phyloP scores from a whole-genome alignment of 1,284 basidiomycete species.

The Singerocomus rubriflavus region DNA sequence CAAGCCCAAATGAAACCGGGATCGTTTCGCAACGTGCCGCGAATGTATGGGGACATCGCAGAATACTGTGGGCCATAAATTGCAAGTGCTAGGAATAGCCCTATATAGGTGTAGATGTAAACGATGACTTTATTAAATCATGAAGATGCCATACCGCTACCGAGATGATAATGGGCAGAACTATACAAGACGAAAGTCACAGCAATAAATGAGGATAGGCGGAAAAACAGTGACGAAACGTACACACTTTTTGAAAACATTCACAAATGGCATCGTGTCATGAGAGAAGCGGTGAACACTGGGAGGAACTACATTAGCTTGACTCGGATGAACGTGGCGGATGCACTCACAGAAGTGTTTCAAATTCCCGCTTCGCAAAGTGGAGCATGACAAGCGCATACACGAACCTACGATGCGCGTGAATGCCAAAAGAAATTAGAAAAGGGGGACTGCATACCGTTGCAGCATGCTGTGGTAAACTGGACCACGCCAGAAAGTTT shows the following conservation, averaged over 20 bases:
- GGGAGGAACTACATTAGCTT: neutral
- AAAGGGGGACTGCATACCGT: constrained; percentile 45
- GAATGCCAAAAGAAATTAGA: neutral
- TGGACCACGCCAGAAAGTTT: constrained; percentile 62
- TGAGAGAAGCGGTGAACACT: constrained; percentile 94
- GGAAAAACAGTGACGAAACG: neutral
- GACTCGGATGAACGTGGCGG: constrained; percentile 8
- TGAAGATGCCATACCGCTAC: constrained; percentile 54
- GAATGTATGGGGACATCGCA: constrained; percentile 57
- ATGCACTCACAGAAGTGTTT: constrained; percentile 78
- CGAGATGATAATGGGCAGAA: constrained; percentile 84
- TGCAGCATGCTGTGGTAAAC: constrained; percentile 79
- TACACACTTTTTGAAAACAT: constrained; percentile 87
- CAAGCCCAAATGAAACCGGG: constrained; percentile 68
- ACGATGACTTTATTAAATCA: neutral
- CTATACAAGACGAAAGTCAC: constrained; percentile 39
- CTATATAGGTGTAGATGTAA: constrained; percentile 28
- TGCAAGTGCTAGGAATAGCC: constrained; percentile 72
- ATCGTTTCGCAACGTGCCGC: constrained; percentile 67
- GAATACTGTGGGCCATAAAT: constrained; percentile 76
- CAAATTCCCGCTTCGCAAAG: constrained; percentile 90
- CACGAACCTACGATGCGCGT: constrained; percentile 55
- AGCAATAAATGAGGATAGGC: neutral
- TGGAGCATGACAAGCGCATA: constrained; percentile 81
- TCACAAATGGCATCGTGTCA: constrained; percentile 87